phyloP scores from a whole-genome alignment of 495 filamentous ascomycete species.

The Penicillium tannophilum region DNA sequence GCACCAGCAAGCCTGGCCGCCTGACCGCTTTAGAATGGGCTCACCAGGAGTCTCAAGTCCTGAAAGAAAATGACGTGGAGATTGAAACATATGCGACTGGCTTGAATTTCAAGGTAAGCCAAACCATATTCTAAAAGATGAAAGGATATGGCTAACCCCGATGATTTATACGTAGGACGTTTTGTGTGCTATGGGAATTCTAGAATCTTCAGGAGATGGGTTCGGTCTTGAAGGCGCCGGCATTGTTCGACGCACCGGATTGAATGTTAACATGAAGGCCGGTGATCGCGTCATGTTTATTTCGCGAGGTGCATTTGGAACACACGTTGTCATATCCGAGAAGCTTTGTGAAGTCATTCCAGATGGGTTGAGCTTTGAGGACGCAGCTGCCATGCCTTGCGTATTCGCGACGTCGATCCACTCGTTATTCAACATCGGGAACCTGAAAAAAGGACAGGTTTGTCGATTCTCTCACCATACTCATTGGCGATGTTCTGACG shows the following conservation, averaged over 20 bases:
- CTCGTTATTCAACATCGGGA: constrained; percentile 36
- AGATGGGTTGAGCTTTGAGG: constrained; percentile 35
- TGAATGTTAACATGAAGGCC: constrained; percentile 25
- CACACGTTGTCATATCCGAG: constrained; percentile 18
- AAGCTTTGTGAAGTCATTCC: constrained; percentile 35
- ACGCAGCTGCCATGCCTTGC: constrained; percentile 46
- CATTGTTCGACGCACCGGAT: constrained; percentile 35
- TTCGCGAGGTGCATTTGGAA: constrained; percentile 34
- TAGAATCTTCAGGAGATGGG: constrained; percentile 27
- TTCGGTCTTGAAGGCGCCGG: constrained; percentile 48
- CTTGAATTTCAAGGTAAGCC: constrained; percentile 37
- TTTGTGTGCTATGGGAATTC: constrained; percentile 38
- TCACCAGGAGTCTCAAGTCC: constrained; percentile 24
- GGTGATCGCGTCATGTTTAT: constrained; percentile 49
- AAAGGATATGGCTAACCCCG: too few relatives aligned
- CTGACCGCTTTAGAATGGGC: constrained; percentile 26
- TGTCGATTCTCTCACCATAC: neutral
- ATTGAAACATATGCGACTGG: constrained; percentile 29
- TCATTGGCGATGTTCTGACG: neutral
- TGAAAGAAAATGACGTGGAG: constrained; percentile 28
- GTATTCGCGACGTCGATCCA: constrained; percentile 45
- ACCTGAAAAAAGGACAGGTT: constrained; percentile 21
- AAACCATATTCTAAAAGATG: neutral
- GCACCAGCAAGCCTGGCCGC: neutral
- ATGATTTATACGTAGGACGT: constrained; percentile 31